Percentiles rank a stretch among this genome's conserved stretches.
Conservation (phyloP, 768 basidiomycete genomes). For the Kwoniella europaea region DNA sequence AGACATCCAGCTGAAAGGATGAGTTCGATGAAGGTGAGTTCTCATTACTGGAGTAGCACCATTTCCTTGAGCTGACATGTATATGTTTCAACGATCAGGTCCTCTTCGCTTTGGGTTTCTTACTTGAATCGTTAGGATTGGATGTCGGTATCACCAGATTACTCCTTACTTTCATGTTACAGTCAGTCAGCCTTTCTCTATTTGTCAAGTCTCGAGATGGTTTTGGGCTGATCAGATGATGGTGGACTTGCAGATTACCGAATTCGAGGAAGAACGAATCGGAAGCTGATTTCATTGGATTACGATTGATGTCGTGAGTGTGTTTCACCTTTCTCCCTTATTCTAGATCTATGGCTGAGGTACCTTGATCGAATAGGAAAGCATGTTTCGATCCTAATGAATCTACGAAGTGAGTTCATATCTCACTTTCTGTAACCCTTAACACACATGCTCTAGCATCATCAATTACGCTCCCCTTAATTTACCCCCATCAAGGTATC, state of each 20-base stretch:
- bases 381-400: conserved; percentile 87
- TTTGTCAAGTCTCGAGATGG: too few relatives aligned
- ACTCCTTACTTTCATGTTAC: conserved; percentile 64
- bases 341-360: background rate
- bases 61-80: conserved; percentile 4
- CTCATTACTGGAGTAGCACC: background rate
- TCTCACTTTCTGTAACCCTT: background rate
- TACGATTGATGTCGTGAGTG: conserved; percentile 70
- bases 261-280: conserved; percentile 80
- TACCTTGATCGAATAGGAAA: conserved; percentile 40
- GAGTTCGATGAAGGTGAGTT: conserved; percentile 55
- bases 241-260: conserved; percentile 64
- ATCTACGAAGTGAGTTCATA: conserved; percentile 66
- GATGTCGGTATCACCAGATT: conserved; percentile 65
- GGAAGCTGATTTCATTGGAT: conserved; percentile 88
- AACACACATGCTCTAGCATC: background rate
- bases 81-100: conserved; percentile 40
- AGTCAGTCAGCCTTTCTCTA: conserved; percentile 39
- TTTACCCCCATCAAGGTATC: too few relatives aligned
- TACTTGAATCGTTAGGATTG: conserved; percentile 63
- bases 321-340: background rate
- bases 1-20: conserved; percentile 60
- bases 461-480: background rate
- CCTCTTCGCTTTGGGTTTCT: conserved; percentile 61
- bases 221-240: conserved; percentile 1